Conservation (phyloP, 352 stramenopile genomes). For the Pythium dissimile region DNA sequence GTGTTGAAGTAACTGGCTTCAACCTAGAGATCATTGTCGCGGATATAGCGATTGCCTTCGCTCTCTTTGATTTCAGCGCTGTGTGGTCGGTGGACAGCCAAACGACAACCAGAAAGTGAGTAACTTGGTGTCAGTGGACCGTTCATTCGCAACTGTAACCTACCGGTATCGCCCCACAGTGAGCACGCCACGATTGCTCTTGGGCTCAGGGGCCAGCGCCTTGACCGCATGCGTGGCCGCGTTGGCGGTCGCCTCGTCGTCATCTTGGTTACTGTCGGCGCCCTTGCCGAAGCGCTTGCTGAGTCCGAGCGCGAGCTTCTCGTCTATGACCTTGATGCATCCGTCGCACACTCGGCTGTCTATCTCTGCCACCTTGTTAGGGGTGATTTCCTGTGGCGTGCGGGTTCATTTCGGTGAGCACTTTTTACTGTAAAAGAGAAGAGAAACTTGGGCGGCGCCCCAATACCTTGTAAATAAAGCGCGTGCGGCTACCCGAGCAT, state of each 20-base stretch:
- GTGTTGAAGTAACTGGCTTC: slow-evolving; percentile 3
- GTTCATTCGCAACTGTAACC: neutral
- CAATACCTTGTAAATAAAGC: slow-evolving; percentile 82
- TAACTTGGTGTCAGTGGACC: neutral
- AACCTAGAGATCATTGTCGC: slow-evolving; percentile 72
- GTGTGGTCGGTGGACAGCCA: neutral
- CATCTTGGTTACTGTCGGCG: slow-evolving; percentile 26
- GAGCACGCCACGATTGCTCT: slow-evolving; percentile 62
- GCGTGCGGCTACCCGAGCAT: slow-evolving; percentile 76
- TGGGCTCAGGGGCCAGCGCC: slow-evolving; percentile 42
- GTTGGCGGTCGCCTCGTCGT: slow-evolving; percentile 7
- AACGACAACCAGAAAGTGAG: neutral
- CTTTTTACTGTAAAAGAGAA: neutral
- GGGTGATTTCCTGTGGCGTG: slow-evolving; percentile 49
- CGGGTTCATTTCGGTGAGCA: neutral
- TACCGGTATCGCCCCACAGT: slow-evolving; percentile 84
- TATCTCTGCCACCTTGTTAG: slow-evolving; percentile 54
- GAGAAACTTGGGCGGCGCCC: neutral
- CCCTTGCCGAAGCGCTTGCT: slow-evolving; percentile 68
- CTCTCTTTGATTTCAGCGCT: slow-evolving; percentile 89
- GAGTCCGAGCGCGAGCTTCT: slow-evolving; percentile 75
- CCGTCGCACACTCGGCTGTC: slow-evolving; percentile 75
- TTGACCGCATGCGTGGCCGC: neutral
- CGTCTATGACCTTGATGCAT: slow-evolving; percentile 83
- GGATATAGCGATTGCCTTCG: slow-evolving; percentile 87